Percentiles rank a stretch among this genome's conserved stretches.
Evolutionary conservation across 2,329 filamentous ascomycete species (phyloP).

Genomic region (Penicillium sp.): DNA sequence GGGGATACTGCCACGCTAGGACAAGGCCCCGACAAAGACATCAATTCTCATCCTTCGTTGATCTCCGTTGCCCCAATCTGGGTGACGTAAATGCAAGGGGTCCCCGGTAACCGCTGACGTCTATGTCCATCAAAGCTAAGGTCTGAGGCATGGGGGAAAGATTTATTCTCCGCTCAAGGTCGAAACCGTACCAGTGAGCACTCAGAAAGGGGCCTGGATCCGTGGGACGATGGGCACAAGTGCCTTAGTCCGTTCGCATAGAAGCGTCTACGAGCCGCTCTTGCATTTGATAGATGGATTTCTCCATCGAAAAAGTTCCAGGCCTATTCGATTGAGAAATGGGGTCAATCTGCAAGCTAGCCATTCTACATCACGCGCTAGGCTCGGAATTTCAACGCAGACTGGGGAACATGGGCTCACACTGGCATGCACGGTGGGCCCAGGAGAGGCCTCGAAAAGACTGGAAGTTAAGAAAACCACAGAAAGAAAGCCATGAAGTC

Average conservation of each 20-base stretch:
- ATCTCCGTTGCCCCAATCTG: background rate
- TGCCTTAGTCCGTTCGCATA: background rate
- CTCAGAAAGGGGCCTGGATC: constrained; percentile 8
- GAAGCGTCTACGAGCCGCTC: background rate
- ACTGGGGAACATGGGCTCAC: constrained; percentile 14
- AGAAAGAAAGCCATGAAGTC: background rate
- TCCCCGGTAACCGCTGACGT: constrained; percentile 12
- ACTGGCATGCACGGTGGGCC: constrained; percentile 7
- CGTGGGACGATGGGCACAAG: background rate
- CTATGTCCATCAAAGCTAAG: background rate
- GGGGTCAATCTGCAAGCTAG: constrained; percentile 28
- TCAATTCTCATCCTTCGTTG: background rate
- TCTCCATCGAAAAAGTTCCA: background rate
- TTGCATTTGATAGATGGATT: background rate
- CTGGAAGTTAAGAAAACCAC: constrained; percentile 6
- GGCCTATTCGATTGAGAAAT: constrained; percentile 4
- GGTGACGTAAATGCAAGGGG: constrained; percentile 6
- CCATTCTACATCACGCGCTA: constrained; percentile 32
- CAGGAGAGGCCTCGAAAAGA: background rate
- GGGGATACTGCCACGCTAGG: constrained; percentile 18
- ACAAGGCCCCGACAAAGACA: constrained; percentile 9
- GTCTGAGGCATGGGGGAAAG: background rate
- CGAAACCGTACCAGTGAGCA: constrained; percentile 8
- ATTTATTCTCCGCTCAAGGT: constrained; percentile 1
- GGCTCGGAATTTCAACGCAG: constrained; percentile 19